These are phyloP conservation scores for Debaryomyces castellii DNA, from an alignment of 805 yeast genomes.

Conservation along the genomic window DNA sequence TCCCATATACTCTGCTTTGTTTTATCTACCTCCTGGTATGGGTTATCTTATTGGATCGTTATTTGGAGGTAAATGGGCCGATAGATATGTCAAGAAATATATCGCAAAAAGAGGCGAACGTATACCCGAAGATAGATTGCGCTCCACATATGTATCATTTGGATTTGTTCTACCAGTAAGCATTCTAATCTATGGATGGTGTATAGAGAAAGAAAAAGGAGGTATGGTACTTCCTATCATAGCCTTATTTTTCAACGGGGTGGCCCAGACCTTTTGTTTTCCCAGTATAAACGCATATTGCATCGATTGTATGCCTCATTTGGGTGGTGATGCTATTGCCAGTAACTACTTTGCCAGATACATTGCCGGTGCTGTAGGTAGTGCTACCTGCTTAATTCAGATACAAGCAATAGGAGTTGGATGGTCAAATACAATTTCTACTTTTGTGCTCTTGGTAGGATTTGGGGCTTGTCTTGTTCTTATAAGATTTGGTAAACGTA, in stretches of 20 bases:
- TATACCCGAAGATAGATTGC: conserved; percentile 71
- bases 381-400: conserved; percentile 48
- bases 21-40: conserved; percentile 7
- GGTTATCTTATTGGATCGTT: conserved; percentile 35
- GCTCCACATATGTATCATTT: conserved; percentile 63
- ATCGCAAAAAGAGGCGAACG: conserved; percentile 32
- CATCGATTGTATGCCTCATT: conserved; percentile 52
- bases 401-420: conserved; percentile 53
- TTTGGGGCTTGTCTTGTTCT: conserved; percentile 45
- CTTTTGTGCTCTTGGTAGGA: conserved; percentile 48
- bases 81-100: conserved; percentile 24
- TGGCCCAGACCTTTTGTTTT: conserved; percentile 49
- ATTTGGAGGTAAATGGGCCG: conserved; percentile 59
- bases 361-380: conserved; percentile 49
- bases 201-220: conserved; percentile 50
- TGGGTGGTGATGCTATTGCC: conserved; percentile 58
- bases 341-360: conserved; percentile 55
- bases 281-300: conserved; percentile 53
- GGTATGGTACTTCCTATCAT: conserved; percentile 66
- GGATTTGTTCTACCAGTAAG: conserved; percentile 73
- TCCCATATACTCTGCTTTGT: conserved; percentile 5
- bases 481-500: conserved; percentile 41
- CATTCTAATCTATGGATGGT: conserved; percentile 55
- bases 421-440: conserved; percentile 55
- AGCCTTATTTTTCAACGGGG: conserved; percentile 31